Evolutionary conservation across 768 basidiomycete species (phyloP).

Genomic region (Guyanaporus albipodus): DNA sequence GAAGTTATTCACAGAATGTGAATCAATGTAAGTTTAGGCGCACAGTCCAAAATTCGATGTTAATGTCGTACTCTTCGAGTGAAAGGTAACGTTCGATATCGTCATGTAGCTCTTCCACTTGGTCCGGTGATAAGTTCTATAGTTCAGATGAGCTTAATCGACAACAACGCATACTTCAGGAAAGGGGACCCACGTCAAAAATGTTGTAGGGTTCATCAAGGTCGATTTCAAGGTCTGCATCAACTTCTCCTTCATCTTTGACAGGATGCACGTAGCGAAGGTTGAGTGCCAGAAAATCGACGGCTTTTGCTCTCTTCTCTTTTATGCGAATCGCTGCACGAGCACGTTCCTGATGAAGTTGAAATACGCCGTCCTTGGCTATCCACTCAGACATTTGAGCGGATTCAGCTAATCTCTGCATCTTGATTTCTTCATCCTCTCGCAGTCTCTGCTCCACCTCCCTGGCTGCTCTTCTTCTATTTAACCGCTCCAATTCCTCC

Average conservation of each 20-base stretch:
- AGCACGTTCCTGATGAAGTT: conserved; percentile 87
- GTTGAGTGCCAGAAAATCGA: conserved; percentile 96
- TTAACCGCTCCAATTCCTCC: conserved; percentile 91
- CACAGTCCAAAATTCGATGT: conserved; percentile 98
- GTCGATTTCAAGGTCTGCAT: conserved; percentile 93
- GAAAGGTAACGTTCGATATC: conserved; percentile 91
- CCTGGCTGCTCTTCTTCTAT: conserved; percentile 84
- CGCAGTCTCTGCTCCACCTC: conserved; percentile 84
- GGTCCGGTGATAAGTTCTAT: conserved; percentile 79
- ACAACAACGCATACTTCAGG: background rate
- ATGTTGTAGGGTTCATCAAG: conserved; percentile 98
- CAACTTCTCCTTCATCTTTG: conserved; percentile 74
- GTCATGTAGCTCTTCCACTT: conserved; percentile 90
- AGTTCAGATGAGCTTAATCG: conserved; percentile 8
- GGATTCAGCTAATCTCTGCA: conserved; percentile 87
- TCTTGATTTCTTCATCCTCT: conserved; percentile 89
- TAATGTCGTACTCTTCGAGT: conserved; percentile 77
- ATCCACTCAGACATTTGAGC: conserved; percentile 99
- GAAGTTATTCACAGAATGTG: conserved; percentile 3
- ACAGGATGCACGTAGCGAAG: conserved; percentile 83
- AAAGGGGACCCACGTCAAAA: conserved; percentile 66
- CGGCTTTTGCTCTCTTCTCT: conserved; percentile 97
- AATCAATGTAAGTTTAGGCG: conserved; percentile 17
- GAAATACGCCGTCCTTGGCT: conserved; percentile 94
- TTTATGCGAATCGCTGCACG: conserved; percentile 92